Percentiles rank a stretch among this genome's conserved stretches.
phyloP scores from a whole-genome alignment of 208 protist genomes.

The Trypanosoma avium region DNA sequence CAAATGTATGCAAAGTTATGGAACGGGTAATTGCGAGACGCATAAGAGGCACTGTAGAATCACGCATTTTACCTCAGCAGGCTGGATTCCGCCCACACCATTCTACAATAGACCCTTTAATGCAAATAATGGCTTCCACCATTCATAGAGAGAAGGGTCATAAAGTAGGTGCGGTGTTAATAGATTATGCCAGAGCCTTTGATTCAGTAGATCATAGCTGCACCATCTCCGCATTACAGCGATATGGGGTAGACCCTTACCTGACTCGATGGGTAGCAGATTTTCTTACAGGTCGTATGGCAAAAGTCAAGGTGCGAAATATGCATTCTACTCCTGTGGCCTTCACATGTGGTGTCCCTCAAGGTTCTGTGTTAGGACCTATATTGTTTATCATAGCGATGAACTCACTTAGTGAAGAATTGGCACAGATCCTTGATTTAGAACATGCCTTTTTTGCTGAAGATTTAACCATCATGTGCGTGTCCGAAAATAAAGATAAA shows the following conservation, averaged over 20 bases:
- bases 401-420: conserved; percentile 24
- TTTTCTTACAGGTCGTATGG: conserved; percentile 16
- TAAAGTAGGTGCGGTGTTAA: conserved; percentile 23
- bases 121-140: conserved; percentile 5
- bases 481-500: neutral
- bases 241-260: neutral
- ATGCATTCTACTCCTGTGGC: neutral
- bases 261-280: conserved; percentile 21
- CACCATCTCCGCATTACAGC: conserved; percentile 15
- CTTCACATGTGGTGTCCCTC: conserved; percentile 29
- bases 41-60: conserved; percentile 23
- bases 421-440: conserved; percentile 8
- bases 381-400: conserved; percentile 35
- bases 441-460: conserved; percentile 33
- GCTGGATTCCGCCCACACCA: conserved; percentile 22
- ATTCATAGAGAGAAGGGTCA: neutral
- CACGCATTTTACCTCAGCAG: conserved; percentile 17
- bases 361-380: conserved; percentile 32
- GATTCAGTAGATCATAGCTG: conserved; percentile 36
- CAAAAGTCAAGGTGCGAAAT: conserved; percentile 19
- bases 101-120: conserved; percentile 28
- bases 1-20: conserved; percentile 30
- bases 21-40: conserved; percentile 26
- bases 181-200: conserved; percentile 37
- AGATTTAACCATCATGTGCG: conserved; percentile 27